A percentile compares a stretch with the other conserved stretches of the same genome.
phyloP scores from a whole-genome alignment of 1,284 basidiomycete species.

The Cutaneotrichosporon spelunceum region DNA sequence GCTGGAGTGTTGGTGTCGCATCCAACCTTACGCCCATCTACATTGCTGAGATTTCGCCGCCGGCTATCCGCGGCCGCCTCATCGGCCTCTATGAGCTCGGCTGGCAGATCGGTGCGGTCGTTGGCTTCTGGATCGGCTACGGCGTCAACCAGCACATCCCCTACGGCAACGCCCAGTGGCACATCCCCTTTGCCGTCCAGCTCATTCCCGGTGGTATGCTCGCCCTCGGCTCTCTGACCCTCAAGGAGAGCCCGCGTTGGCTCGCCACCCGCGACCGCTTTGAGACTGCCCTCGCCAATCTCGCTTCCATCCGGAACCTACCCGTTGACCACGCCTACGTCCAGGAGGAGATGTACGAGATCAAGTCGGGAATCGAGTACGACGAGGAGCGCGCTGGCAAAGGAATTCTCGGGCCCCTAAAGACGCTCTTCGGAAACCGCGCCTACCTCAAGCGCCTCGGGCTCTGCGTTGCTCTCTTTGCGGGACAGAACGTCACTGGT shows the following conservation, averaged over 20 bases:
- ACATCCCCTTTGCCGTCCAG: conserved; percentile 58
- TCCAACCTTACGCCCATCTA: conserved; percentile 42
- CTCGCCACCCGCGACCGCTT: conserved; percentile 53
- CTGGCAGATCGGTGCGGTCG: conserved; percentile 46
- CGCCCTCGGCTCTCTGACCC: conserved; percentile 52
- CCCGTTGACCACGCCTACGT: conserved; percentile 47
- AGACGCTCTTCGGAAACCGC: conserved; percentile 9
- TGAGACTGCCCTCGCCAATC: conserved; percentile 51
- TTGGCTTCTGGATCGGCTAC: conserved; percentile 54
- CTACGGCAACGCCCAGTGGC: conserved; percentile 48
- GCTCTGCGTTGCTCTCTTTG: conserved; percentile 15
- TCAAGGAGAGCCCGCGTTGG: conserved; percentile 58
- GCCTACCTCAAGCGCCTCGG: conserved; percentile 11
- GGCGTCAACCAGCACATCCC: conserved; percentile 53
- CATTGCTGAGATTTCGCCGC: conserved; percentile 51
- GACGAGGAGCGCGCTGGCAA: conserved; percentile 22
- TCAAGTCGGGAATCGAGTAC: conserved; percentile 33
- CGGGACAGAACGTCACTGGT: conserved; percentile 17
- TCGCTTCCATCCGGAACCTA: conserved; percentile 53
- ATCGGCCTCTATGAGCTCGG: conserved; percentile 57
- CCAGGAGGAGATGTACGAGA: conserved; percentile 46
- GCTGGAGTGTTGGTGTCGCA: conserved; percentile 43
- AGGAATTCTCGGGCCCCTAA: conserved; percentile 12
- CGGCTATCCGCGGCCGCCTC: conserved; percentile 50
- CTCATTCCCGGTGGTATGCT: conserved; percentile 57